phyloP scores from a whole-genome alignment of 345 rosid species.

The Eucalyptus virginea region DNA sequence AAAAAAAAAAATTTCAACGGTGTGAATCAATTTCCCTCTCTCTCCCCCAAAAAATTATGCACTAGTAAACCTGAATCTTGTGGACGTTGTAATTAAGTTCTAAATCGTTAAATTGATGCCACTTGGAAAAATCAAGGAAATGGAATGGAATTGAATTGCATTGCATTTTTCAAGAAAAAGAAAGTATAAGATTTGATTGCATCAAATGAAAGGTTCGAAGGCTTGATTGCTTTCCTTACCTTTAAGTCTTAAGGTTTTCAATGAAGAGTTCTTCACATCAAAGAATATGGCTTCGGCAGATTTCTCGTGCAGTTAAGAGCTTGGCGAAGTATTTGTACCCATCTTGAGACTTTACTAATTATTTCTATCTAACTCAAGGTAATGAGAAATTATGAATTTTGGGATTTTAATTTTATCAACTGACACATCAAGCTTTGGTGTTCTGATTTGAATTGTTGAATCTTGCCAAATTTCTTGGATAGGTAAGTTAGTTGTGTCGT shows the following conservation, averaged over 20 bases:
- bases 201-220: background rate
- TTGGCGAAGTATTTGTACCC: background rate
- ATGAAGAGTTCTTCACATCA: background rate
- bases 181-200: background rate
- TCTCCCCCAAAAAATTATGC: background rate
- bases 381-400: background rate
- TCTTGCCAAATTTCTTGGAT: background rate
- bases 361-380: background rate
- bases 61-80: background rate
- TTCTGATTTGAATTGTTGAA: background rate
- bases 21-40: background rate
- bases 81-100: background rate
- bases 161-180: background rate
- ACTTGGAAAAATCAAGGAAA: background rate
- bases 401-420: background rate
- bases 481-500: background rate
- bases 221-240: background rate
- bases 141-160: background rate
- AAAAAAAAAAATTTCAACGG: background rate
- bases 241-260: background rate
- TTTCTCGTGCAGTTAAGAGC: background rate
- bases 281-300: background rate
- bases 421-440: background rate
- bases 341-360: background rate
- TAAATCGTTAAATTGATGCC: background rate